These are phyloP conservation scores for Boletus semigastroideus DNA, from an alignment of 1,284 basidiomycete species.

Conservation along the genomic window DNA sequence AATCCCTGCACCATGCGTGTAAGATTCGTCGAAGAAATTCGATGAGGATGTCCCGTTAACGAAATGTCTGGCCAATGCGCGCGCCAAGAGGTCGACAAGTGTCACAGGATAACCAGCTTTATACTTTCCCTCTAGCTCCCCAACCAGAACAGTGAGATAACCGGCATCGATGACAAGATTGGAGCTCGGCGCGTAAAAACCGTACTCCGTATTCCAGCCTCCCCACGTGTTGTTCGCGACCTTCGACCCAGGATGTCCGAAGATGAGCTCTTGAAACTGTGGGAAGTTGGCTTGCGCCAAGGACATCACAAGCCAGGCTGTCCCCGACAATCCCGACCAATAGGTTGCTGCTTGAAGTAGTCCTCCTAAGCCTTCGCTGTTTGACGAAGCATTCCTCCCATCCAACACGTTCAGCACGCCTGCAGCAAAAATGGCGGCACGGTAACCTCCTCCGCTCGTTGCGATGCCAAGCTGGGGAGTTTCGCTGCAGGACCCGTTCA, in stretches of 20 bases:
- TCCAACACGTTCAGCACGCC: conserved; percentile 51
- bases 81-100: neutral
- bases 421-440: conserved; percentile 50
- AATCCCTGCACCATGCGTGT: neutral
- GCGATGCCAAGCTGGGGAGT: conserved; percentile 43
- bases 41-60: neutral
- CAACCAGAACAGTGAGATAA: neutral
- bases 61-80: neutral
- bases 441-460: conserved; percentile 45
- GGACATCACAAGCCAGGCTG: conserved; percentile 38
- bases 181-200: conserved; percentile 23
- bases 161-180: neutral
- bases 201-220: conserved; percentile 36
- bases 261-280: conserved; percentile 35
- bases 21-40: neutral
- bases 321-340: conserved; percentile 44
- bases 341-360: conserved; percentile 47
- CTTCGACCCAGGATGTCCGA: conserved; percentile 28
- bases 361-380: conserved; percentile 44
- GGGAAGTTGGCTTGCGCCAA: conserved; percentile 41
- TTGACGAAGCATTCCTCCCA: conserved; percentile 43
- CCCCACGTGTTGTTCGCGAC: conserved; percentile 21
- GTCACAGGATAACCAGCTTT: neutral
- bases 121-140: neutral
- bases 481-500: conserved; percentile 21